Base-by-base conservation (phyloP, 2,329 filamentous ascomycete genomes). In the Diaporthe amygdali region DNA sequence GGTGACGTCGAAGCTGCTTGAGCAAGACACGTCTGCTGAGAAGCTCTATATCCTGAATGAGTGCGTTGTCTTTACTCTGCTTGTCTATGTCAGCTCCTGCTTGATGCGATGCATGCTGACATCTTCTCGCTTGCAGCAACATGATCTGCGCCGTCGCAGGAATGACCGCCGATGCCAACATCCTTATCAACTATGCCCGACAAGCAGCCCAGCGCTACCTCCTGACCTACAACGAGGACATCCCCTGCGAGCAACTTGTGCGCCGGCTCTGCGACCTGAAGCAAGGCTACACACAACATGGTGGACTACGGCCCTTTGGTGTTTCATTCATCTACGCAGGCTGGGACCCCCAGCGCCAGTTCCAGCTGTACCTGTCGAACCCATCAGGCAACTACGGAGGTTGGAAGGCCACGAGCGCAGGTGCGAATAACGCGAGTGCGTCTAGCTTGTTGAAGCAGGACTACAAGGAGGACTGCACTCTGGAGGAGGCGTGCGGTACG, bases 41-140 rank as follows among this genome's bases (percentile, higher is more conserved):
- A 99, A 99, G 91, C 94, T 99, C 77, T 99, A 99, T 85, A 98
- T 97, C 79, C 87, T 99, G 78, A 99, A 99, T 78, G 96, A 99
- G 96, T 98, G 87, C 74, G 93, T 79, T 39, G 30, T 49, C 22
- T 37, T 14, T 5, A 41, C 14, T 22, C 54, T 67, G 1, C 37
- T 22, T 17, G 2, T 0, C 17, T 14, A 8, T 12, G 10, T 27
- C 27, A 32, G 20, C 9, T 14, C 39, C 49, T 39, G 61, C 46
- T 69, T 69, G 39, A 63, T 71, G 47, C 76, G 70, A 76, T 49
- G 39, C 17, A 30, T 51, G 59, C 34, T 10, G 25, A 66, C 61
- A 9, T 8, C 22, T 30, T 30, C 49, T 15, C 44, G n/a, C 46
- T 47, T 25, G 7, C 76, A 98, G 96, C 87, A 99, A 99, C 88